A percentile compares a stretch with the other conserved stretches of the same genome.
Evolutionary conservation across 1,139 yeast genomes (phyloP).

Genomic region (Taphrina betulina): DNA sequence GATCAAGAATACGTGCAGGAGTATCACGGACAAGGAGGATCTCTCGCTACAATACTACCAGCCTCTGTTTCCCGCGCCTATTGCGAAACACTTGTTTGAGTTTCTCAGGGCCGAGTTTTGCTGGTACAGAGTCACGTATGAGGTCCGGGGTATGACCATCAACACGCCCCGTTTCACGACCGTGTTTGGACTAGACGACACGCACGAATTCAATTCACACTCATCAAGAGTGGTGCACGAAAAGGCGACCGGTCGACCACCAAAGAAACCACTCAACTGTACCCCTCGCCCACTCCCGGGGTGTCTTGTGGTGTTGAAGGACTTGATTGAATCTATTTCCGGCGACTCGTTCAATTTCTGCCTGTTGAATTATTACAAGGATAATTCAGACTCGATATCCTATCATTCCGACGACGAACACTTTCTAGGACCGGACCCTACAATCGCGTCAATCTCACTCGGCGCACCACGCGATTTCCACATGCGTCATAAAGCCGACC

Average conservation of each 20-base stretch:
- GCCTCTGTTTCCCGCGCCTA: slow-evolving; percentile 20
- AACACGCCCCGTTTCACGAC: slow-evolving; percentile 32
- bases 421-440: slow-evolving; percentile 28
- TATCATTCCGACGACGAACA: slow-evolving; percentile 34
- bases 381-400: slow-evolving; percentile 31
- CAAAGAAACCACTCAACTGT: slow-evolving; percentile 19
- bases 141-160: slow-evolving; percentile 28
- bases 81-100: slow-evolving; percentile 11
- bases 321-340: slow-evolving; percentile 6
- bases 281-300: slow-evolving; percentile 28
- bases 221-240: slow-evolving; percentile 2
- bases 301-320: slow-evolving; percentile 14
- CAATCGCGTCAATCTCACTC: slow-evolving; percentile 26
- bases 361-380: slow-evolving; percentile 29
- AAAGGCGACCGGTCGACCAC: slow-evolving; percentile 3
- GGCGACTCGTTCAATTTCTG: slow-evolving; percentile 27
- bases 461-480: slow-evolving; percentile 25
- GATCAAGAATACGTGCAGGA: neutral
- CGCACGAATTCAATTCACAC: slow-evolving; percentile 10
- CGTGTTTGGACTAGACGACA: slow-evolving; percentile 31
- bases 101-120: slow-evolving; percentile 27
- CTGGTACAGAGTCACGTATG: slow-evolving; percentile 32
- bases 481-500: slow-evolving; percentile 25
- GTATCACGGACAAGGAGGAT: slow-evolving; percentile 4
- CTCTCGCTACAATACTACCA: slow-evolving; percentile 7